Percentiles rank a stretch among this genome's conserved stretches.
phyloP scores from a whole-genome alignment of 2,329 filamentous ascomycete species.

The Epichloe baconii region DNA sequence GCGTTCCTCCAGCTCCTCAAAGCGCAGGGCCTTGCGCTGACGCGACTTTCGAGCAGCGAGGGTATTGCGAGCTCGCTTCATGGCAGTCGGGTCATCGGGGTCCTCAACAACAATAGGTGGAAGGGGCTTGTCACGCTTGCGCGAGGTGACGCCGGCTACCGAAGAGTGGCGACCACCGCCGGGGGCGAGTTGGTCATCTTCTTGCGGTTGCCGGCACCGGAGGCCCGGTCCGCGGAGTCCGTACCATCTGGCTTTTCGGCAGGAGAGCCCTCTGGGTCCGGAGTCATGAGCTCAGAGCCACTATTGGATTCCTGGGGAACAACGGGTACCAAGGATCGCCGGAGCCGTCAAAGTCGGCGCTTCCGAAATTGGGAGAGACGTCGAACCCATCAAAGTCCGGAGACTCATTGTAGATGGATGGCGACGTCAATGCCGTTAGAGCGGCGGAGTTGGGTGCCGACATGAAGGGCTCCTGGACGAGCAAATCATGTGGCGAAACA shows the following conservation, averaged over 20 bases:
- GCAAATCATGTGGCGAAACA: slow-evolving; percentile 72
- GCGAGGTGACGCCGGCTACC: slow-evolving; percentile 55
- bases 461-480: slow-evolving; percentile 53
- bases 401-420: slow-evolving; percentile 65
- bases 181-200: slow-evolving; percentile 35
- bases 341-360: slow-evolving; percentile 38
- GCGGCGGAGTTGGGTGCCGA: slow-evolving; percentile 73
- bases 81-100: slow-evolving; percentile 57
- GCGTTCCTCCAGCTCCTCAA: slow-evolving; percentile 60
- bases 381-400: slow-evolving; percentile 64
- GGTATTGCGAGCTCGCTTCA: slow-evolving; percentile 91
- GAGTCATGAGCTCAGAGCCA: slow-evolving; percentile 11
- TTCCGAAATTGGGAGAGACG: slow-evolving; percentile 64
- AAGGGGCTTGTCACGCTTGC: slow-evolving; percentile 69
- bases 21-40: slow-evolving; percentile 66
- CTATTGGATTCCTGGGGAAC: slow-evolving; percentile 39
- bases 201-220: slow-evolving; percentile 27
- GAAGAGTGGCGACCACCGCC: slow-evolving; percentile 47
- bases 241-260: slow-evolving; percentile 33
- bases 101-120: slow-evolving; percentile 68
- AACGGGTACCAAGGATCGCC: slow-evolving; percentile 58
- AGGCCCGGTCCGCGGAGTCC: slow-evolving; percentile 29
- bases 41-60: slow-evolving; percentile 88
- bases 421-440: slow-evolving; percentile 75
- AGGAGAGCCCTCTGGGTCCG: slow-evolving; percentile 28